Evolutionary conservation across 1,284 basidiomycete genomes (phyloP), one percentile per base, ranked within the genome.

Genomic region (Leccinum angustisporum): DNA sequence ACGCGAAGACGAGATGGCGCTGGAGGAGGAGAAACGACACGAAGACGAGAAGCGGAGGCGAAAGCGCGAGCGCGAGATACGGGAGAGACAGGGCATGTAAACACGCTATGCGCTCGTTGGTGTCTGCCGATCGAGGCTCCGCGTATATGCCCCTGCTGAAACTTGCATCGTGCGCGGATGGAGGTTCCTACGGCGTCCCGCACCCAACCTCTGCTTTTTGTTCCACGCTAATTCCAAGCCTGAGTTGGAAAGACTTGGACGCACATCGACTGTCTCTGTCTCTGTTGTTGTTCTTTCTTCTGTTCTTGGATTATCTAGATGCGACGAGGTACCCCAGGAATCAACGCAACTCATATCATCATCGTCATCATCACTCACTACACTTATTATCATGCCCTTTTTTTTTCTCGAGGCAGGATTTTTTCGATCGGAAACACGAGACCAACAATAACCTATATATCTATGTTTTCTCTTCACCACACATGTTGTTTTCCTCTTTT

Each of bases 1-100:
- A 70, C 81, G 79, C 64, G 90, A 92, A 69, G 91, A 91, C 65
- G 77, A 81, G 61, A 66, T 76, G 13, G 90, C 86, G 0, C 66
- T 86, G 54, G 83, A 83, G 63, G 85, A 84, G 62, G 88, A 91
- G 72, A 81, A 79, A 52, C 81, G 86, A 10, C 85, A 81, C 68
- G 89, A 90, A 70, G 87, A 89, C 68, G 90, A 90, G 78, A 92
- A 92, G 72, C 83, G 86, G 48, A 78, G 83, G 62, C 80, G 80
- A 68, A 87, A 82, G 79, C 77, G 75, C 61, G 76, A 77, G 61
- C 77, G 76, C 69, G 82, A 82, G 66, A 61, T 68, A 36, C 65
- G 66, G 50, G 70, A 71, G 52, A 53, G 73, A 64, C 70, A 71
- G 51, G 64, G 64, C 54, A 61, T 69, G 16, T 71, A 30, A 63